phyloP scores from a whole-genome alignment of 1,284 basidiomycete genomes.

The Xerocomus minutiporus region DNA sequence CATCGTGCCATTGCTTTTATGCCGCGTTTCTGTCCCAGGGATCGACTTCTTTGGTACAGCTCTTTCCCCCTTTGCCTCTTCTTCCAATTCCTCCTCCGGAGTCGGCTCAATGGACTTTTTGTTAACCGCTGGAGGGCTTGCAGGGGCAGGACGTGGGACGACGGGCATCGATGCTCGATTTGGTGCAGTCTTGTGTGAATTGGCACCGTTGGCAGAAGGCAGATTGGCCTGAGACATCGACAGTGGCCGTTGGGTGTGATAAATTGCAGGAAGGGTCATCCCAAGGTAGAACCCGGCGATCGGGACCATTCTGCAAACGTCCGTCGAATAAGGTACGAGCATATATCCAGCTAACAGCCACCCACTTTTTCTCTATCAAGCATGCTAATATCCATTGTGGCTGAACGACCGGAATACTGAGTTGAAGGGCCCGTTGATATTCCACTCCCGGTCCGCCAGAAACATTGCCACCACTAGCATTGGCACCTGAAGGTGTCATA shows the following conservation, averaged over 20 bases:
- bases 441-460: slow-evolving; percentile 68
- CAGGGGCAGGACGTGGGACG: slow-evolving; percentile 14
- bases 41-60: slow-evolving; percentile 11
- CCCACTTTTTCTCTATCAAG: slow-evolving; percentile 74
- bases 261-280: slow-evolving; percentile 48
- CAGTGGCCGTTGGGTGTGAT: slow-evolving; percentile 51
- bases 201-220: slow-evolving; percentile 37
- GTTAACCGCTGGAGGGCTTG: slow-evolving; percentile 16
- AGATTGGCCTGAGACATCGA: slow-evolving; percentile 72
- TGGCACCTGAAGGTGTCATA: slow-evolving; percentile 57
- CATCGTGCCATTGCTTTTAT: slow-evolving; percentile 62
- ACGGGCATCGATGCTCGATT: slow-evolving; percentile 28
- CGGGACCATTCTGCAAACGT: slow-evolving; percentile 67
- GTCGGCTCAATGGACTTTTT: slow-evolving; percentile 42
- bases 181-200: slow-evolving; percentile 33
- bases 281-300: slow-evolving; percentile 82
- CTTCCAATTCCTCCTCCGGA: slow-evolving; percentile 44
- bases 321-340: background rate
- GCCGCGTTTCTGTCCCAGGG: slow-evolving; percentile 30
- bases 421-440: slow-evolving; percentile 85
- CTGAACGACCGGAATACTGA: slow-evolving; percentile 87
- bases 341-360: slow-evolving; percentile 6
- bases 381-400: slow-evolving; percentile 90
- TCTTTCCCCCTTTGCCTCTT: slow-evolving; percentile 16
- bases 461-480: slow-evolving; percentile 41